Conservation (phyloP, 2,329 filamentous ascomycete genomes). For the Lecanicillium sp. region DNA sequence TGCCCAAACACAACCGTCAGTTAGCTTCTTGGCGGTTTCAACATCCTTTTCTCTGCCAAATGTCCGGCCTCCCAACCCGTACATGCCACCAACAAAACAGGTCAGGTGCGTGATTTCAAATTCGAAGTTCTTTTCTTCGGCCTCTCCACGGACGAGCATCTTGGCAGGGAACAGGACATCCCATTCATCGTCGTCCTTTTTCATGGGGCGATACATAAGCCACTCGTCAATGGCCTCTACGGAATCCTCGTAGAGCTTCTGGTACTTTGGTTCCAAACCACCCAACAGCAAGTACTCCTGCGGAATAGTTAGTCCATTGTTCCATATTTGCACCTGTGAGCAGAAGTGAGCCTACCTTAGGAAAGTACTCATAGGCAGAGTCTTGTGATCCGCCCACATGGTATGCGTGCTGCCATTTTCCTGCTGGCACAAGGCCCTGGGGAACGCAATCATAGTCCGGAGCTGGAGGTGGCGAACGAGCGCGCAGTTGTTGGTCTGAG, state of each 20-base stretch:
- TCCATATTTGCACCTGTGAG: neutral
- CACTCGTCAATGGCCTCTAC: constrained; percentile 62
- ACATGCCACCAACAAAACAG: constrained; percentile 65
- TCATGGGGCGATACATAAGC: constrained; percentile 72
- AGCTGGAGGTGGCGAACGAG: no score
- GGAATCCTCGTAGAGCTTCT: constrained; percentile 60
- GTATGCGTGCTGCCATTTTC: constrained; percentile 37
- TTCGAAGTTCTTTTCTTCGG: constrained; percentile 31
- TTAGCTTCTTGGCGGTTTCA: constrained; percentile 54
- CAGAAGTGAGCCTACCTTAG: constrained; percentile 35
- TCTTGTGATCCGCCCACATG: constrained; percentile 59
- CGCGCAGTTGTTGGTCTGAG: no score
- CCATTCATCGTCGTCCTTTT: constrained; percentile 49
- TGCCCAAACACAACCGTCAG: constrained; percentile 63
- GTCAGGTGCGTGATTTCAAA: constrained; percentile 58
- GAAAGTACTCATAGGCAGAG: constrained; percentile 65
- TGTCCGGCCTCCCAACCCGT: constrained; percentile 55
- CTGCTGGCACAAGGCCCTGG: constrained; percentile 47
- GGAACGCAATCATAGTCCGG: constrained; percentile 42
- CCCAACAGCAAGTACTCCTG: constrained; percentile 66
- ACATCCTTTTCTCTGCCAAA: constrained; percentile 51
- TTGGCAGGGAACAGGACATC: constrained; percentile 70
- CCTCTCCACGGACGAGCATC: constrained; percentile 37
- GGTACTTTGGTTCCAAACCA: constrained; percentile 64
- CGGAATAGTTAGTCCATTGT: constrained; percentile 21